Evolutionary conservation across 2,329 filamentous ascomycete genomes (phyloP), one percentile per base, ranked within the genome.

Genomic region (Monilinia fructicola): DNA sequence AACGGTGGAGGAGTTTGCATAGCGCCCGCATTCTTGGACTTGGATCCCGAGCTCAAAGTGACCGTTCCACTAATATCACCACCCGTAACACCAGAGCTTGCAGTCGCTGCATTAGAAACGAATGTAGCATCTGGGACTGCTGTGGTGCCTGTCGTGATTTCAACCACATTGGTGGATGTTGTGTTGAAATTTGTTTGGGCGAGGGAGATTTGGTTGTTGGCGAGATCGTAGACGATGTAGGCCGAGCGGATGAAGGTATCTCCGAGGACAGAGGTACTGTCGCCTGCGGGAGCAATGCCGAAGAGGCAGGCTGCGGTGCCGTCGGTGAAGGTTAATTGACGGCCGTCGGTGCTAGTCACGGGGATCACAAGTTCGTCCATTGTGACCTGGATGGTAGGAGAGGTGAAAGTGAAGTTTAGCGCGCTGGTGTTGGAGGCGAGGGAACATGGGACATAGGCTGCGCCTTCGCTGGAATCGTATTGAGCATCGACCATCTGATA

Each of bases 171-270:
- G 6, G 79, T 80, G 21, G 73, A 68, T 0, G 83, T 83, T 4
- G 82, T 79, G 74, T 90, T 85, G 76, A 87, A 88, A 61, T 82
- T 84, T 23, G 88, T 88, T 76, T 89, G 86, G 1, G 89, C 90
- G 42, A 92, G 78, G 1, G 87, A 88, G 70, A 92, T 87, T 77
- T 90, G 82, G 75, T 91, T 87, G 76, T 90, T 91, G 38, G 81
- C 85, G 28, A 92, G 80, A 75, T 92, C 89, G 75, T 90, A 92
- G 14, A 93, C 90, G 18, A 91, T 84, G 71, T 93, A 93, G 0
- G 90, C 90, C 46, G 87, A 89, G 58, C 90, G 82, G 65, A 93
- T 79, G 76, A 93, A 93, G 0, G 90, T 90, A 74, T 92, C 90
- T 21, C 90, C 90, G 38, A 93, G 79, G 2, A 91, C 85, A 54